These are phyloP conservation scores for Plectosphaerella sp. DNA, from an alignment of 2,329 filamentous ascomycete species.

Conservation along the genomic window DNA sequence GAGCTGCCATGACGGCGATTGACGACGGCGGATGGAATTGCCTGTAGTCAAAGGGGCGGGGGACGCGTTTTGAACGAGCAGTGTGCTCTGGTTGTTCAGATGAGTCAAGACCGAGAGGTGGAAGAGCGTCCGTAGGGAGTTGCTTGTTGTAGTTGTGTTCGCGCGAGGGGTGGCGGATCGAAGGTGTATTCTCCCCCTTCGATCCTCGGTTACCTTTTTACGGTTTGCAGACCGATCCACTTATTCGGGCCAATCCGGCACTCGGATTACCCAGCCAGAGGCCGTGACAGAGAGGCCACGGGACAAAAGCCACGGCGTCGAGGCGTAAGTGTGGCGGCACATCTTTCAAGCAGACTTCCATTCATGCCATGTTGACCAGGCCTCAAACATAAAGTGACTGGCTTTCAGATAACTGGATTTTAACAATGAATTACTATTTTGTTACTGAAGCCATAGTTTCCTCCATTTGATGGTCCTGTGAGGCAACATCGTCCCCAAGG, in stretches of 20 bases:
- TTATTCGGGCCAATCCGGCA: background rate
- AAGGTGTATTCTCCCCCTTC: constrained; percentile 2
- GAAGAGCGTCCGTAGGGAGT: background rate
- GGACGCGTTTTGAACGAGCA: background rate
- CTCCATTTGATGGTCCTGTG: no score
- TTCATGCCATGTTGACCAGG: no score
- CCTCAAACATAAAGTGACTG: no score
- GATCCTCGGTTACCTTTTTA: constrained; percentile 2
- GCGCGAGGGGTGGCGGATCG: background rate
- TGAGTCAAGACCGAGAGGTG: background rate
- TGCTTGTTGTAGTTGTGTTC: background rate
- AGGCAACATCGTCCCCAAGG: no score
- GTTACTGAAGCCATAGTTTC: no score
- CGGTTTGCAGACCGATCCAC: background rate
- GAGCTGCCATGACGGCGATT: constrained; percentile 49
- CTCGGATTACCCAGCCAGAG: background rate
- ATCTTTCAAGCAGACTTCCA: no score
- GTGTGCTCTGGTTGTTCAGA: background rate
- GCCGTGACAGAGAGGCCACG: background rate
- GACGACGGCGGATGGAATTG: constrained; percentile 1
- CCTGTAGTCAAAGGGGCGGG: background rate
- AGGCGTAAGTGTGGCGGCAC: background rate
- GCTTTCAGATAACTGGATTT: no score
- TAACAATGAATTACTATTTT: no score
- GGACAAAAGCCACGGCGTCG: background rate